Evolutionary conservation across 2,329 filamentous ascomycete genomes (phyloP), one percentile per base, ranked within the genome.

Genomic region (Microascus cirrosus): DNA sequence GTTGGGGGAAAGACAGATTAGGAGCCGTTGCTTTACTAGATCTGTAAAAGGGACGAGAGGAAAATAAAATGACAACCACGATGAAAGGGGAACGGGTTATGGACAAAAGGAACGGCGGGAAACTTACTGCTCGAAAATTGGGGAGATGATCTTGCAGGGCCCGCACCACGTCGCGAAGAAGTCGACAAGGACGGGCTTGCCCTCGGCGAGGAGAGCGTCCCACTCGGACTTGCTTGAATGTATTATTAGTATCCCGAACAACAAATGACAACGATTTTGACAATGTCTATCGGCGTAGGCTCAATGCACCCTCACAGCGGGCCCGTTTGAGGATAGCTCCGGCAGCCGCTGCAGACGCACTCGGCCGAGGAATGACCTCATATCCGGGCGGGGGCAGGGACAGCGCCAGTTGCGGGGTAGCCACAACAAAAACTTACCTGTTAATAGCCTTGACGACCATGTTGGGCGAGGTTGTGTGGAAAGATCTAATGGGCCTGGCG

Each of bases 91-190:
- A n/a, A 4, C 15, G 42, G 15, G 42, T 4, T 34, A 13, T 2
- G 51, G 32, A 32, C 1, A 15, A n/a, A 53, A n/a, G 13, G 22
- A 12, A 45, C 6, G 36, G 20, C 35, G 34, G 36, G 15, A 28
- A 18, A 53, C 55, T 39, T 42, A 69, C 65, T 65, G 63, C 55
- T 63, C 63, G 59, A 96, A 77, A 61, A 84, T 73, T 60, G 92
- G 93, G 20, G 90, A 83, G 67, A 96, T 94, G 66, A 85, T 81
- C 79, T 92, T 96, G 87, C 93, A 97, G 60, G 93, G 93, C 60
- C 90, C 91, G 78, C 93, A 97, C 92, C 92, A 96, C 62, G 78
- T 84, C 59, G 92, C 92, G 73, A 87, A 91, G 77, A 84, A 91
- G 77, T 97, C 93, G 67, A 97, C 76, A 61, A 96, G 76, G 65